Base-by-base conservation (phyloP, 225 moss, liverwort and hornwort genomes). In the Lunularia cruciata region DNA sequence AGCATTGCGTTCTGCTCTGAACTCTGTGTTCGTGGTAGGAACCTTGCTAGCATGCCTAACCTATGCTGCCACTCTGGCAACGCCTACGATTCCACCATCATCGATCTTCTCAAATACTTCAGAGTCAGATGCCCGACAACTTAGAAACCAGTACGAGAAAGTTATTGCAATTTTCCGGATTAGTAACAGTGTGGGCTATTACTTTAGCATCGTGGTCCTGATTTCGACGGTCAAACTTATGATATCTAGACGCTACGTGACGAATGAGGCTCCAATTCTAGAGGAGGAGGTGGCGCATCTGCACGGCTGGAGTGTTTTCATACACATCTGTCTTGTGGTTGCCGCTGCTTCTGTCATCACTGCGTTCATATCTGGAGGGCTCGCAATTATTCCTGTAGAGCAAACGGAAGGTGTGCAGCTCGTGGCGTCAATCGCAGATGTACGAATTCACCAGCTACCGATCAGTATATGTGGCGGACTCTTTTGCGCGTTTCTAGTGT, bases 311-410 rank as follows among this genome's bases (percentile, higher is more conserved):
- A 45, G 22, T 22, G 15, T 42, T 3, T 40, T 63, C 14, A 27
- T 63, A 25, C 45, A 40, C 40, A 36, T 63, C 43, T 26, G 28
- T 6, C 18, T 63, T 16, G 37, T 38, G 3, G 16, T 63, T 5
- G 12, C 63, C 11, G 45, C 63, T 3, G 19, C 25, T 4, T 46
- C 15, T 9, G 43, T 15, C 7, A 23, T 12, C 11, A 19, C 37
- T 0, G 63, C 63, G 42, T 63, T 45, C 46, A 22, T 63, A 3
- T 25, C 63, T 8, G 63, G 43, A 13, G 63, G 63, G 26, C 46
- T 63, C 10, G 63, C 45, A 11, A 63, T 42, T 15, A 25, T 63
- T 26, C 63, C 63, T 14, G 63, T 63, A n/a, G n/a, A n/a, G n/a
- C n/a, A n/a, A n/a, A n/a, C n/a, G n/a, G n/a, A n/a, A n/a, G n/a